Evolutionary conservation across 1,284 basidiomycete genomes (phyloP).

Genomic region (Apiotrichum porosum): DNA sequence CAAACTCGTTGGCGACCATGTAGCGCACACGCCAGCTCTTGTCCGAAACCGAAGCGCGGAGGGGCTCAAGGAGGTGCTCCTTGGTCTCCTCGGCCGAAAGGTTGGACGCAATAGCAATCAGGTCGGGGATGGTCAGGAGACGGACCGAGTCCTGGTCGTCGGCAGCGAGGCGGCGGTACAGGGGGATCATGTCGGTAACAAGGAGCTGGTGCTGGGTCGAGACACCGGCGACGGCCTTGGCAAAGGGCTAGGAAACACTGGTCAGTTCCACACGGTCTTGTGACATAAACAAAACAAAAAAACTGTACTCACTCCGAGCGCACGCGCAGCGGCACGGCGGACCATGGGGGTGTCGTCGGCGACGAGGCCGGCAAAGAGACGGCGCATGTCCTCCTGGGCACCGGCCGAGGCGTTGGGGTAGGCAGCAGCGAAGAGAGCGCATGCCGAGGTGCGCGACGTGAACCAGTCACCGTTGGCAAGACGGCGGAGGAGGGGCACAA

Average conservation of each 20-base stretch:
- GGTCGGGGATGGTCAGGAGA: constrained; percentile 88
- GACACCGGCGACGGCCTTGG: constrained; percentile 57
- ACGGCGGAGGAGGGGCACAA: constrained; percentile 85
- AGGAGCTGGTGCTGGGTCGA: constrained; percentile 66
- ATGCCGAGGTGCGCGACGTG: constrained; percentile 95
- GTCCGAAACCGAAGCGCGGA: constrained; percentile 82
- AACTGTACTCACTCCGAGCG: constrained; percentile 78
- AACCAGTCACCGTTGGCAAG: constrained; percentile 97
- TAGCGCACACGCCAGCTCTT: constrained; percentile 99
- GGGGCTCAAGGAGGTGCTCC: constrained; percentile 80
- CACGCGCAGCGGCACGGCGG: constrained; percentile 90
- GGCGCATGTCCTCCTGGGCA: constrained; percentile 84
- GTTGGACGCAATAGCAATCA: constrained; percentile 85
- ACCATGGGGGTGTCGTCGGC: constrained; percentile 99
- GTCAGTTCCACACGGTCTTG: no score
- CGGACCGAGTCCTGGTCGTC: constrained; percentile 99
- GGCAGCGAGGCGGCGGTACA: constrained; percentile 88
- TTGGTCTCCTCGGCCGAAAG: constrained; percentile 83
- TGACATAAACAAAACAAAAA: no score
- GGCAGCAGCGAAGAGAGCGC: constrained; percentile 88
- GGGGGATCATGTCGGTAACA: constrained; percentile 79
- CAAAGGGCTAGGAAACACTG: constrained; percentile 58
- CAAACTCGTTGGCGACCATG: constrained; percentile 98
- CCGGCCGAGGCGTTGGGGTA: constrained; percentile 71
- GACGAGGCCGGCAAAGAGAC: constrained; percentile 75